Base-by-base conservation (phyloP, 768 basidiomycete genomes). In the Dioszegia hungarica region DNA sequence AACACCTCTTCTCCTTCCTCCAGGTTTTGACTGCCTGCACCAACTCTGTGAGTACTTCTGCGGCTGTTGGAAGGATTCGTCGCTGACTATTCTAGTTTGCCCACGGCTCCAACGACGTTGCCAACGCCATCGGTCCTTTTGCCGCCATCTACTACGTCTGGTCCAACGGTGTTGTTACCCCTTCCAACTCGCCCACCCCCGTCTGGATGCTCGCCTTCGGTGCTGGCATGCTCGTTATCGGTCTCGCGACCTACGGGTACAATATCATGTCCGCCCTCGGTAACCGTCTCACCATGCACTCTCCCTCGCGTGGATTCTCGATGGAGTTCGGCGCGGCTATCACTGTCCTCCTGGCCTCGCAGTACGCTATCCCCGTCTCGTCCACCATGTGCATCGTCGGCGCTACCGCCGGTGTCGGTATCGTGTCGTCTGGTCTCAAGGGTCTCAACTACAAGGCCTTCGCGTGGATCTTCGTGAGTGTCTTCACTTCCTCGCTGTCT, bases 271-370 rank as follows among this genome's bases (percentile, higher is more conserved):
- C 44, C 20, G 73, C 72, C 24, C 63, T 77, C 59, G 75, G 78
- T 3, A 78, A 78, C 73, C 63, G 68, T 41, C 71, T 79, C 65
- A 79, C 79, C 27, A 70, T 78, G 31, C 71, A 75, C 61, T 79
- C 78, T 0, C 79, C 79, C 1, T 77, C 76, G 2, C 77, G 79
- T 38, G 79, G 79, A 1, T 77, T 75, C 66, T 73, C 76, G 9
- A 80, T 80, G 79, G 79, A 79, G 61, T 63, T 80, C 45, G 78
- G 77, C 9, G 75, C 78, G 8, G 67, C 78, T 33, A 75, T 79
- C 63, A 79, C 79, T 28, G 79, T 80, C 54, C 70, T 80, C 41
- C 66, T 80, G 50, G 77, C 78, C 27, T 77, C 75, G 3, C 77
- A 75, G 77, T 54, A 56, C 60, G 61, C 66, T 27, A 61, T 70